Conservation (phyloP, 176 grass and related monocot genomes). For the Echinochloa phyllopogon region DNA sequence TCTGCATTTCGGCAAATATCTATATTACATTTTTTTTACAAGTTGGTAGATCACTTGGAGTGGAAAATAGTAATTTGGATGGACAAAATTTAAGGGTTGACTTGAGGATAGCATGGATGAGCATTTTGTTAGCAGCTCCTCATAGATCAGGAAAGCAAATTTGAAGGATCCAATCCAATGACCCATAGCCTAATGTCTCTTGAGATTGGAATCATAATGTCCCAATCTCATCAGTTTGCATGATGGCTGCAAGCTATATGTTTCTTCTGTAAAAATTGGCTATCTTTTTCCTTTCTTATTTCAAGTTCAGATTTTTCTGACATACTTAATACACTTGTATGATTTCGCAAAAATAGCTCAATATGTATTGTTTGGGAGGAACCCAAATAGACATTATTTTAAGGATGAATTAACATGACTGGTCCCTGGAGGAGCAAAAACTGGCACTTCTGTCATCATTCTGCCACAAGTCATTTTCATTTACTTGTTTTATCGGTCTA, state of each 20-base stretch:
- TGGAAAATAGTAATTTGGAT: conserved; percentile 23
- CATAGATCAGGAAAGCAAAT: conserved; percentile 29
- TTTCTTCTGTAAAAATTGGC: conserved; percentile 13
- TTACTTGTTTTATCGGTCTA: not conserved
- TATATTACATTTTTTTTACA: not conserved
- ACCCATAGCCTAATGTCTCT: not conserved
- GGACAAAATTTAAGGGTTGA: not conserved
- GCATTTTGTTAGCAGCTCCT: not conserved
- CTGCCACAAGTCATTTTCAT: conserved; percentile 30
- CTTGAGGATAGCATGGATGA: conserved; percentile 11
- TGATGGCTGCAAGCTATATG: not conserved
- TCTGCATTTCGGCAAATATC: not conserved
- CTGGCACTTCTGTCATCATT: not conserved
- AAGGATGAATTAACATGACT: not conserved
- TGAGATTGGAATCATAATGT: not conserved
- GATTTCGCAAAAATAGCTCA: conserved; percentile 15
- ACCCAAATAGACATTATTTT: not conserved
- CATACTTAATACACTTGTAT: conserved; percentile 21
- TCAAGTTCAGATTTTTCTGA: conserved; percentile 7
- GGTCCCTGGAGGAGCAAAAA: not conserved
- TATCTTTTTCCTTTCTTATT: not conserved
- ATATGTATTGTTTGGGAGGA: not conserved
- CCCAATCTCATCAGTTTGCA: conserved; percentile 6
- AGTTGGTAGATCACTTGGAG: not conserved
- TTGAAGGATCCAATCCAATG: not conserved